Evolutionary conservation across 805 yeast species (phyloP), one percentile per base, ranked within the genome.

Genomic region (Nakazawaea populi): DNA sequence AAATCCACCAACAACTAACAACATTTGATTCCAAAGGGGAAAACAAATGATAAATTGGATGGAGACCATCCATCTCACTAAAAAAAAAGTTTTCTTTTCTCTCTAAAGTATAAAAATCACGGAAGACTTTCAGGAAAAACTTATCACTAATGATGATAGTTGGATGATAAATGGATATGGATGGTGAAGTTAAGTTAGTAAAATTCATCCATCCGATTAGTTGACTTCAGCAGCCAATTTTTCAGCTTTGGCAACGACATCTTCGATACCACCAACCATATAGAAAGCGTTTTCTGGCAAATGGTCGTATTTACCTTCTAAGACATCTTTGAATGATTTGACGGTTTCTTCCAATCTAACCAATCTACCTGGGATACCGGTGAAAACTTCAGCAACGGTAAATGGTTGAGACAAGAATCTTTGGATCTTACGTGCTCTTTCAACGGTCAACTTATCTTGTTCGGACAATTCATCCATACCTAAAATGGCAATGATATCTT

Each of bases 401-500:
- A 94, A 94, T 66, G 99, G 99, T 83, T 94, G 99, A 69, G 99
- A 94, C 75, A 94, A 83, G 96, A 94, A 94, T 83, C 98, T 89
- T 82, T 94, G 98, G 71, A 94, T 90, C 87, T 94, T 94, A 84
- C 99, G 89, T 67, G 99, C 99, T 84, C 99, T 92, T 85, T 94
- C 99, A 75, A 94, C 99, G 61, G 98, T 92, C 73, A 94, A 86
- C 82, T 94, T 94, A 80, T 94, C 99, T 67, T 85, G 78, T 83
- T 94, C 99, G 62, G 97, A 90, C 80, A 94, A 86, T 83, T 94
- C 99, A 78, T 94, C 99, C 99, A 94, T 94, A 91, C 99, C 99
- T 76, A 94, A 87, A 84, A 94, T 94, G 76, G 99, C 99, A 85
- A 94, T 94, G 77, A 94, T 94, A 86, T 94, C 99, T 83, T 94